phyloP scores from a whole-genome alignment of 129 eudicot species.

The Deinandra increscens region DNA sequence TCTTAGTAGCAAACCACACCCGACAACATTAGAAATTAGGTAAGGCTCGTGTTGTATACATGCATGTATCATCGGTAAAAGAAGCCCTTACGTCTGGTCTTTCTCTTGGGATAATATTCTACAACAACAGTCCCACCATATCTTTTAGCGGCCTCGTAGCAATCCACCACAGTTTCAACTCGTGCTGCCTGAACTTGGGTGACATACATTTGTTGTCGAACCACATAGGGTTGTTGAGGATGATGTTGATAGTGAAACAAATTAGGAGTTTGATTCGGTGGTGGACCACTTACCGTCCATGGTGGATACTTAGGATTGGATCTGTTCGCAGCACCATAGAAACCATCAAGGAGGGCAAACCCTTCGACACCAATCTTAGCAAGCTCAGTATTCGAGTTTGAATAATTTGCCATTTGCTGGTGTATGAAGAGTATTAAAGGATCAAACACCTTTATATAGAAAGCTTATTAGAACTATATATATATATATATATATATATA shows the following conservation, averaged over 20 bases:
- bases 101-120: slow-evolving; percentile 36
- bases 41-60: too few species aligned
- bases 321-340: slow-evolving; percentile 2
- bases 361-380: slow-evolving; percentile 28
- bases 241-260: slow-evolving; percentile 23
- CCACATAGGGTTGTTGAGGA: slow-evolving; percentile 8
- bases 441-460: slow-evolving; percentile 20
- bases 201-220: slow-evolving; percentile 1
- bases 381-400: slow-evolving; percentile 24
- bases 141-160: slow-evolving; percentile 37
- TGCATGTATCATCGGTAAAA: neutral
- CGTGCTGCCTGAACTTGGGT: neutral
- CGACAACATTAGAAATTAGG: too few species aligned
- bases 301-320: slow-evolving; percentile 6
- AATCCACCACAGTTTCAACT: slow-evolving; percentile 24
- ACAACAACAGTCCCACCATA: slow-evolving; percentile 38
- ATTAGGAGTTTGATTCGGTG: neutral
- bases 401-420: slow-evolving; percentile 11
- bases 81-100: slow-evolving; percentile 24
- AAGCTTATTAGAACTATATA: neutral
- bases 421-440: neutral
- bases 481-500: too few species aligned
- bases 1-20: too few species aligned
- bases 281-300: neutral
- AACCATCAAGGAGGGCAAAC: slow-evolving; percentile 28